phyloP scores from a whole-genome alignment of 176 grass and related monocot species.

The Paspalum notatum region DNA sequence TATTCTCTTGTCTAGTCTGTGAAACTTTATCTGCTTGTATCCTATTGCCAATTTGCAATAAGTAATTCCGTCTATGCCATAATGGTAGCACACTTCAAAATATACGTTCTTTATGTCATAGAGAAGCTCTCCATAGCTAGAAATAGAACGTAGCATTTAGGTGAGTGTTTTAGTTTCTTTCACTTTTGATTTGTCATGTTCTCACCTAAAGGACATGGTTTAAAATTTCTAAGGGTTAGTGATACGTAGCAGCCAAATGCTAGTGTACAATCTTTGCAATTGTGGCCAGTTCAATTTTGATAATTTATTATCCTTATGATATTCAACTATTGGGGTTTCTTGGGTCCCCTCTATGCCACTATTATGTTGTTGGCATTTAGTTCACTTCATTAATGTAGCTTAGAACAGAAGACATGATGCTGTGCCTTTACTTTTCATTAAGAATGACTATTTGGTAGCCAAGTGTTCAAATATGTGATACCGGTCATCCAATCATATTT shows the following conservation, averaged over 20 bases:
- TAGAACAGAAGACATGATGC: neutral
- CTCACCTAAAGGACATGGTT: slow-evolving; percentile 6
- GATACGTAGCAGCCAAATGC: neutral
- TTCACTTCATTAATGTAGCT: neutral
- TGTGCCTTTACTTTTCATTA: too few species aligned
- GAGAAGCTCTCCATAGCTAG: slow-evolving; percentile 4
- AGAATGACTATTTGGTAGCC: too few species aligned
- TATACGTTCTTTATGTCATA: neutral
- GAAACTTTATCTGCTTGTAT: slow-evolving; percentile 3
- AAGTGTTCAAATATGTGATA: too few species aligned
- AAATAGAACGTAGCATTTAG: slow-evolving; percentile 1
- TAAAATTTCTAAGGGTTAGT: slow-evolving; percentile 24
- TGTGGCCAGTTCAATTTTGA: slow-evolving; percentile 1
- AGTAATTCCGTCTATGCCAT: neutral
- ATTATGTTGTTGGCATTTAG: neutral
- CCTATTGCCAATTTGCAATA: slow-evolving; percentile 10
- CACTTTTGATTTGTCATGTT: slow-evolving; percentile 8
- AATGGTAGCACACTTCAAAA: neutral
- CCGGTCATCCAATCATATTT: too few species aligned
- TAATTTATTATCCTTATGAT: slow-evolving; percentile 23
- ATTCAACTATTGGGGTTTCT: neutral
- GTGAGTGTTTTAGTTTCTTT: slow-evolving; percentile 16
- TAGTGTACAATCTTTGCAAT: slow-evolving; percentile 12
- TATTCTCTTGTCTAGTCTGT: neutral
- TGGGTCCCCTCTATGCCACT: neutral